Evolutionary conservation across 129 eudicot species (phyloP), one percentile per base, ranked within the genome.

Genomic region (Pseudognaphalium luteoalbum): DNA sequence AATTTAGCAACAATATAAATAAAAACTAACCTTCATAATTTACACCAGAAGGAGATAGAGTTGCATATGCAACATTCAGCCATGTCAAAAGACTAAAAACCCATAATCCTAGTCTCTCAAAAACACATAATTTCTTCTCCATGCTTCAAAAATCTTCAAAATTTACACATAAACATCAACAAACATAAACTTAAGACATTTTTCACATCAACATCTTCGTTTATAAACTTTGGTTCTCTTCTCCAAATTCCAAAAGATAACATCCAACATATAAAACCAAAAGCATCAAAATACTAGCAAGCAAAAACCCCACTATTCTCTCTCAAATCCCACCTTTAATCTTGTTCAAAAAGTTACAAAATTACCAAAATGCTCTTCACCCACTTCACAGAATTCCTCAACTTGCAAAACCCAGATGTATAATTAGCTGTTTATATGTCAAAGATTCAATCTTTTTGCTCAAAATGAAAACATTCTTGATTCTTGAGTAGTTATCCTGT

Each of bases 21-120:
- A 76, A 51, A 74, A 66, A 63, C 89, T 78, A 76, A 90, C 98
- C 98, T 93, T 93, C 98, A 84, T 90, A 93, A 78, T 93, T 93
- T 19, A 93, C 88, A 42, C 98, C 98, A 79, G 97, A 79, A 78
- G 98, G 97, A 88, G 98, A 93, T 58, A 93, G 97, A 84, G 92
- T 85, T 58, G 98, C 91, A 85, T 79, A 85, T 79, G 82, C 81
- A 76, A 65, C 76, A 85, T 78, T 79, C 77, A 94, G 22, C 73
- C 87, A 72, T 62, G 73, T 66, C 59, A 91, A 83, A 66, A 80
- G 54, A 80, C 83, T 17, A 7, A 73, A 66, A 75, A 86, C 74
- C 78, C 86, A 70, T 37, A 93, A 84, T 41, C 85, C 85, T 70
- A 78, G 54, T n/a, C 33, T 54, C 87, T 17, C 73, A 44, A 73